phyloP scores from a whole-genome alignment of 306 rosid species.

The Spatholobus suberectus region DNA sequence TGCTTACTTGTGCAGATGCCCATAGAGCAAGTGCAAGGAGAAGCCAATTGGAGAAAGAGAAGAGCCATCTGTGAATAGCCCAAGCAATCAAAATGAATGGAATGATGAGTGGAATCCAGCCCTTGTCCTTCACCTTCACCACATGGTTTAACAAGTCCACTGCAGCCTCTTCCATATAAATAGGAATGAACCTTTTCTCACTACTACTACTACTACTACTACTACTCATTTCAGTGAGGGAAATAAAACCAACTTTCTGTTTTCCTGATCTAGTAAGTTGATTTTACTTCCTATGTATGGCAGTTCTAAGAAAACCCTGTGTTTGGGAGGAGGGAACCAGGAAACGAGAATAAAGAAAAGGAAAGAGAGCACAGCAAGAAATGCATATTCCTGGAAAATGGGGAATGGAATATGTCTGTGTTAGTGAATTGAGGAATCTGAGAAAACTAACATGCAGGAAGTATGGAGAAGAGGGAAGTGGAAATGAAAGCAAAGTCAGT shows the following conservation, averaged over 20 bases:
- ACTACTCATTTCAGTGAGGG: constrained; percentile 7
- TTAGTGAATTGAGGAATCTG: not conserved
- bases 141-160: constrained; percentile 55
- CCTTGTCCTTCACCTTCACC: constrained; percentile 45
- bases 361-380: not conserved
- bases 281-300: not conserved
- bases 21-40: constrained; percentile 68
- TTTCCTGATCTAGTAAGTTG: not conserved
- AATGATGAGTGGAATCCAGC: constrained; percentile 52
- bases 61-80: constrained; percentile 81
- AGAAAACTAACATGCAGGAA: not conserved
- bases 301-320: not conserved
- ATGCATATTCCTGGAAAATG: constrained; percentile 4
- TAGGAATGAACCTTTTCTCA: constrained; percentile 45
- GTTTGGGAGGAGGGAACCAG: not conserved
- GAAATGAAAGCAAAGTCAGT: not conserved
- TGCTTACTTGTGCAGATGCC: constrained; percentile 68
- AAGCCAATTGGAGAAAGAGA: constrained; percentile 79
- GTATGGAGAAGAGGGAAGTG: not conserved
- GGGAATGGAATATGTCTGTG: not conserved
- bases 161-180: constrained; percentile 46
- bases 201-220: constrained; percentile 31
- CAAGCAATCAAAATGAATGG: constrained; percentile 71
- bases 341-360: not conserved
- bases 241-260: not conserved